Conservation (phyloP, 2,329 filamentous ascomycete genomes). For the Botryotinia calthae region DNA sequence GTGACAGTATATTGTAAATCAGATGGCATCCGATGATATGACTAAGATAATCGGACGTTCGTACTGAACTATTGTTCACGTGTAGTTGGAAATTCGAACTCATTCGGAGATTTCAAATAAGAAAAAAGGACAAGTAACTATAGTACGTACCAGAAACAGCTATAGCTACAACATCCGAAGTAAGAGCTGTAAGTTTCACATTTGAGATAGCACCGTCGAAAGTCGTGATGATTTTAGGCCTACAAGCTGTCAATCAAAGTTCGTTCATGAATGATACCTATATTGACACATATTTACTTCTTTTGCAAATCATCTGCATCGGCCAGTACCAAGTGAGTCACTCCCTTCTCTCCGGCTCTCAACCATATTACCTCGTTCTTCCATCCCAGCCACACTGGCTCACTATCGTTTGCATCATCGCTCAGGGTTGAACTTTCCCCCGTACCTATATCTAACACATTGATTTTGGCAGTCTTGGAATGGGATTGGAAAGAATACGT, state of each 20-base stretch:
- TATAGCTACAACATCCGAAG: slow-evolving; percentile 51
- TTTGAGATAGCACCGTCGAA: slow-evolving; percentile 57
- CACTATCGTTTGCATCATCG: slow-evolving; percentile 61
- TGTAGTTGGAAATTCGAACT: neutral
- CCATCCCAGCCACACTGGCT: slow-evolving; percentile 68
- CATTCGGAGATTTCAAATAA: neutral
- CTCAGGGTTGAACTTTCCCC: slow-evolving; percentile 65
- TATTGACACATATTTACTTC: slow-evolving; percentile 28
- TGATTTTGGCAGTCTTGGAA: slow-evolving; percentile 64
- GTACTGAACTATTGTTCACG: neutral
- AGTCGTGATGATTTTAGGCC: slow-evolving; percentile 46
- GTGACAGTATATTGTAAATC: neutral
- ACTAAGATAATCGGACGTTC: neutral
- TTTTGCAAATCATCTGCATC: slow-evolving; percentile 33
- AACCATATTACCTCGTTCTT: slow-evolving; percentile 36
- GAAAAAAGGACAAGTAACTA: neutral
- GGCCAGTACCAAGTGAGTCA: slow-evolving; percentile 34
- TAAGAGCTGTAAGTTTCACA: slow-evolving; percentile 54
- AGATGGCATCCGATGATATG: too few relatives aligned
- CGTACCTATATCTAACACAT: slow-evolving; percentile 65
- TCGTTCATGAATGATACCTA: neutral
- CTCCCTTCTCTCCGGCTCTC: slow-evolving; percentile 54
- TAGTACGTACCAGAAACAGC: slow-evolving; percentile 46
- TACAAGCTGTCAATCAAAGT: slow-evolving; percentile 29
- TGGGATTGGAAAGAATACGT: slow-evolving; percentile 80